These are phyloP conservation scores for Peribolospora kevripleyi DNA, from an alignment of 768 basidiomycete species.

Conservation along the genomic window DNA sequence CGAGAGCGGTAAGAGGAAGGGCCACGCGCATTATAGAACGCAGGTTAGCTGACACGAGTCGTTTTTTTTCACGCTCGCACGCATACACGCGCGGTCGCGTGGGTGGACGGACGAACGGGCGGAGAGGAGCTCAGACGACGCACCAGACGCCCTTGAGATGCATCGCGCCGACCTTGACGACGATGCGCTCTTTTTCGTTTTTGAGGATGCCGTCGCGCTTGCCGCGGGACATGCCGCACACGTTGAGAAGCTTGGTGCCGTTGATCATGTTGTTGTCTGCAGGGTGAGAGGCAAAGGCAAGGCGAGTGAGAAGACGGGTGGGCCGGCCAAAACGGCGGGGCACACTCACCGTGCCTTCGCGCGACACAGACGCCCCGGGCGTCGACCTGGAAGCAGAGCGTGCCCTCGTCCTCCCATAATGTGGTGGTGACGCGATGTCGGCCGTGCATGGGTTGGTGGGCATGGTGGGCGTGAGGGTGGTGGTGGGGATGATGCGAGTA, in stretches of 20 bases:
- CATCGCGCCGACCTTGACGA: neutral
- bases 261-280: neutral
- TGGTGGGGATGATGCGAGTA: too few species aligned
- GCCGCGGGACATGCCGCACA: neutral
- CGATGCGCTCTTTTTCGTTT: neutral
- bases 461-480: too few species aligned
- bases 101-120: neutral
- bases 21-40: neutral
- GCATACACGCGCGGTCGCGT: neutral
- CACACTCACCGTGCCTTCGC: neutral
- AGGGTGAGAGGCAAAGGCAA: neutral
- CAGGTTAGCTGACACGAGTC: neutral
- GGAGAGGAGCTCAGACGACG: neutral
- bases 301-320: neutral
- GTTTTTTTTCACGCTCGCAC: neutral
- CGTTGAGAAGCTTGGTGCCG: neutral
- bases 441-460: neutral
- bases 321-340: neutral
- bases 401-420: neutral
- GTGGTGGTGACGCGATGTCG: neutral
- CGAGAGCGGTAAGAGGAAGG: neutral
- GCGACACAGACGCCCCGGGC: neutral
- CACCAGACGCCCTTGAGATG: neutral
- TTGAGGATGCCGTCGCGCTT: neutral
- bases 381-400: neutral